phyloP scores from a whole-genome alignment of 768 basidiomycete species.

The Mycena maculata region DNA sequence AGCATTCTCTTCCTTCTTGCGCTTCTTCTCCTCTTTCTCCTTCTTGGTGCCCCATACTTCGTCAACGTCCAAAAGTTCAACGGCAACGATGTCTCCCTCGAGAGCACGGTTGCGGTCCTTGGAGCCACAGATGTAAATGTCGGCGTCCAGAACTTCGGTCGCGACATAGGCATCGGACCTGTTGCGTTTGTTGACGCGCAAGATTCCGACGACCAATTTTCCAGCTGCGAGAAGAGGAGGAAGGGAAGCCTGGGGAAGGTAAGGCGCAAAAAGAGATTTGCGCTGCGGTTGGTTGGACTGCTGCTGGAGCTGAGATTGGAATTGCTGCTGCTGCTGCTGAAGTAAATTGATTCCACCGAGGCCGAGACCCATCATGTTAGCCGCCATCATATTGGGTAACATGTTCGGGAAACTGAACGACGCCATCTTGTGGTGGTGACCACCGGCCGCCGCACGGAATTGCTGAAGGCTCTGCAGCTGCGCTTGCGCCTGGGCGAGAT shows the following conservation, averaged over 20 bases:
- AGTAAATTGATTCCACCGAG: constrained; percentile 85
- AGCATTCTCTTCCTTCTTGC: constrained; percentile 99
- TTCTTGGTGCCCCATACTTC: constrained; percentile 99
- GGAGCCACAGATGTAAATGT: constrained; percentile 98
- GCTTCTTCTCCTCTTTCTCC: constrained; percentile 99
- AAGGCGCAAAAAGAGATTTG: constrained; percentile 98
- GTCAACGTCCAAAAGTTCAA: constrained; percentile 97
- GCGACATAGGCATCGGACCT: constrained; percentile 98
- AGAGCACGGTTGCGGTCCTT: constrained; percentile 98
- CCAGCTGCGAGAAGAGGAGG: constrained; percentile 97
- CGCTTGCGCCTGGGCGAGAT: constrained; percentile 96
- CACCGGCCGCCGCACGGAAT: constrained; percentile 94
- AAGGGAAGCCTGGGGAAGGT: constrained; percentile 96
- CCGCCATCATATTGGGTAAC: constrained; percentile 97
- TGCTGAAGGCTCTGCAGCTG: constrained; percentile 96
- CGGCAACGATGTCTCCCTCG: constrained; percentile 98
- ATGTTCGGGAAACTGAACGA: constrained; percentile 99
- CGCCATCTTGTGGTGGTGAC: constrained; percentile 96
- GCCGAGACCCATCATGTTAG: constrained; percentile 93
- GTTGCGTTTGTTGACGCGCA: constrained; percentile 98
- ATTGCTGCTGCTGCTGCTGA: constrained; percentile 94
- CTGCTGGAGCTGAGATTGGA: constrained; percentile 95
- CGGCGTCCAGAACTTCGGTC: constrained; percentile 97
- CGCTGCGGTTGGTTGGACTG: constrained; percentile 93
- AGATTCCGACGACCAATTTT: constrained; percentile 95